A percentile compares a stretch with the other conserved stretches of the same genome.
Evolutionary conservation across 208 protist species (phyloP).

Genomic region (Endotrypanum monterogeii): DNA sequence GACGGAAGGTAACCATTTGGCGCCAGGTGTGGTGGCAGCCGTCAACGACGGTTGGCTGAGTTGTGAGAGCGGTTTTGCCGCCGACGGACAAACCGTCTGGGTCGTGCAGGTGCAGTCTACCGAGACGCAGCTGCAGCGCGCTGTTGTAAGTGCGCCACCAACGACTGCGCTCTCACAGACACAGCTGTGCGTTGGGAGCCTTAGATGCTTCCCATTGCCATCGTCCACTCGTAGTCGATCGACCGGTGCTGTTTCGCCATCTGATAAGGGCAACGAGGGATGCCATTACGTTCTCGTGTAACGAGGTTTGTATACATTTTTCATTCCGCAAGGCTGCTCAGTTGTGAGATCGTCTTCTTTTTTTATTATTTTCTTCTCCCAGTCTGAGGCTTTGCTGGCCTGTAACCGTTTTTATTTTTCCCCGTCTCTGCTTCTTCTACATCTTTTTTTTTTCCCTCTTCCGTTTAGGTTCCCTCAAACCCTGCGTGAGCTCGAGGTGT

Average conservation of each 20-base stretch:
- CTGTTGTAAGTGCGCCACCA: neutral
- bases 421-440: too few relatives aligned
- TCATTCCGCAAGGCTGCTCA: neutral
- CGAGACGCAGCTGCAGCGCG: conserved; percentile 10
- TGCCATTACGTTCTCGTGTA: conserved; percentile 13
- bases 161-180: neutral
- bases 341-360: neutral
- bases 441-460: too few relatives aligned
- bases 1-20: neutral
- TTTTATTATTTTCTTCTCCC: neutral
- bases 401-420: neutral
- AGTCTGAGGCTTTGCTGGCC: too few relatives aligned
- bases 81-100: conserved; percentile 25
- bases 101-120: conserved; percentile 28
- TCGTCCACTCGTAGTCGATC: neutral
- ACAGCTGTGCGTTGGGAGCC: conserved; percentile 16
- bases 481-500: too few relatives aligned
- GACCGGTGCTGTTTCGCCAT: neutral
- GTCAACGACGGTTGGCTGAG: conserved; percentile 14
- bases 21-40: neutral
- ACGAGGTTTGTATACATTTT: neutral
- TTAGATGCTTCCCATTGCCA: conserved; percentile 11
- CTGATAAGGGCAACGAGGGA: conserved; percentile 3
- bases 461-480: too few relatives aligned
- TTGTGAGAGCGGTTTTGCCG: conserved; percentile 16